A percentile compares a stretch with the other conserved stretches of the same genome.
Evolutionary conservation across 148 eudicot species (phyloP).

Genomic region (Pouteria glomerata): DNA sequence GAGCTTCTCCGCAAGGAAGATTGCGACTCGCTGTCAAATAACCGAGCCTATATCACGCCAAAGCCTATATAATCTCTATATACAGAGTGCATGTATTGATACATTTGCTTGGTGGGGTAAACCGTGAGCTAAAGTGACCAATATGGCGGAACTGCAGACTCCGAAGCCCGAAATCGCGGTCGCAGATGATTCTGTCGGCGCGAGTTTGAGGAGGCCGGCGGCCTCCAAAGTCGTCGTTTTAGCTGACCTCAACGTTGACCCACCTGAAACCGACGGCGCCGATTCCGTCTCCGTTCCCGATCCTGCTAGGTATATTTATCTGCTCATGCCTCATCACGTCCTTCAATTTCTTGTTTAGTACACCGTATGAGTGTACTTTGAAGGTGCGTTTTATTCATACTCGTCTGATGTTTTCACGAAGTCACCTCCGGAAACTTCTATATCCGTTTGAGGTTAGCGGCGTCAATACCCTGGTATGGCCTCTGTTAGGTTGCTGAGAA

Average conservation of each 20-base stretch:
- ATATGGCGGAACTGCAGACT: constrained; percentile 6
- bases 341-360: background rate
- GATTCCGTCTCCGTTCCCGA: constrained; percentile 21
- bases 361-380: background rate
- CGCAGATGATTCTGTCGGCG: constrained; percentile 6
- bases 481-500: background rate
- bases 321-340: background rate
- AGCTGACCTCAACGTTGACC: constrained; percentile 89
- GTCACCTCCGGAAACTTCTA: background rate
- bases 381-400: background rate
- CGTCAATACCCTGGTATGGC: background rate
- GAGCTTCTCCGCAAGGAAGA: no score
- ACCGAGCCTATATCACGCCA: no score
- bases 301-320: constrained; percentile 5
- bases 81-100: no score
- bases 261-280: constrained; percentile 58
- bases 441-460: background rate
- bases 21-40: no score
- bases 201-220: constrained; percentile 14
- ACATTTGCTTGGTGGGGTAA: no score
- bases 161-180: background rate
- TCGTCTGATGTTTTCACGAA: background rate
- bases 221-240: constrained; percentile 48
- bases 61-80: no score
- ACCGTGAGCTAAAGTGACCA: no score